Base-by-base conservation (phyloP, 805 yeast genomes). In the Komagataella pseudopastoris region DNA sequence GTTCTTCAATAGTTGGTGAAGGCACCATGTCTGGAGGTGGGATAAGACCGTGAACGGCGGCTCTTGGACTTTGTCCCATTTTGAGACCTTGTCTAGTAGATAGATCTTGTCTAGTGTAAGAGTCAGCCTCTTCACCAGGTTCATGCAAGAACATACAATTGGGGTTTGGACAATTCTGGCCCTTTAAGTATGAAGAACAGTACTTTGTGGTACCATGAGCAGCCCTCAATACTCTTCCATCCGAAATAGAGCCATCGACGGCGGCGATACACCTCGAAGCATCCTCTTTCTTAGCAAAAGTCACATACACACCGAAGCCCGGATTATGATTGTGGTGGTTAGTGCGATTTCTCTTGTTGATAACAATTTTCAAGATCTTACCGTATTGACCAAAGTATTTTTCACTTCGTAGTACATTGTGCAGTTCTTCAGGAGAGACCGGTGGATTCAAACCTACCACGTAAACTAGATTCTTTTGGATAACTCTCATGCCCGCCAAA, bases 41-140 rank as follows among this genome's bases (percentile, higher is more conserved):
- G 47, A 58, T 63, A 51, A 64, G 55, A n/a, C 69, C 67, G 51
- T 66, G 66, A 39, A 69, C 59, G 22, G 69, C 69, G 6, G 62
- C 57, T 53, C 67, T 60, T 8, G 39, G 39, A 52, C 61, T 67
- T 49, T 61, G 63, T 49, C 58, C 61, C 76, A 78, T 78, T 60
- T 77, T 80, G 56, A 78, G 72, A 59, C 81, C 80, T 57, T 80
- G 81, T 63, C 86, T 84, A 3, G 93, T 85, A 4, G 89, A 81
- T 60, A 87, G 72, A 61, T 87, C 95, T 62, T 87, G 89, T 66
- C 96, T 81, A 23, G 96, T 88, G 69, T 87, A 91, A 8, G 96
- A 85, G 61, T 93, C 99, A 1, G 98, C 98, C 66, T 93, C 99
- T 71, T 93, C 99, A 53, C 99, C 99, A 6, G 99, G 99, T 68